Evolutionary conservation across 805 yeast species (phyloP).

Genomic region (Debaryomyces prosopidis): DNA sequence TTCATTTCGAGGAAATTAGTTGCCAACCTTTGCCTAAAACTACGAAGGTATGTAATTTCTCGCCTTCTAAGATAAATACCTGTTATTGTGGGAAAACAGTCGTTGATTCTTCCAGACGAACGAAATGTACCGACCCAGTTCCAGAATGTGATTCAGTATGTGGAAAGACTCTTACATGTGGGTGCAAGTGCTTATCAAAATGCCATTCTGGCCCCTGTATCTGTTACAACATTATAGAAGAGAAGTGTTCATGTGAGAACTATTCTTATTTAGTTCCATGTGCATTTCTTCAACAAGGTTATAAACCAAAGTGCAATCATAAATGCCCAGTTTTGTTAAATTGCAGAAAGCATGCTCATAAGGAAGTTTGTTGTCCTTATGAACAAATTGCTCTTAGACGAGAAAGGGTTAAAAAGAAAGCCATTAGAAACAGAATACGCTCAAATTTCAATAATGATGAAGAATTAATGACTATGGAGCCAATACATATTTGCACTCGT

Average conservation of each 20-base stretch:
- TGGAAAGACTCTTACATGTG: slow-evolving; percentile 65
- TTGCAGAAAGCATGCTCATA: slow-evolving; percentile 81
- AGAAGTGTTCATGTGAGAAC: slow-evolving; percentile 64
- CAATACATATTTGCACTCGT: slow-evolving; percentile 70
- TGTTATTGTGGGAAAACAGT: slow-evolving; percentile 81
- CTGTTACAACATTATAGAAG: slow-evolving; percentile 55
- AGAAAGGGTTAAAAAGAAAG: slow-evolving; percentile 53
- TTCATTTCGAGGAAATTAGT: slow-evolving; percentile 48
- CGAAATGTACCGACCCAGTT: slow-evolving; percentile 70
- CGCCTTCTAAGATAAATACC: slow-evolving; percentile 58
- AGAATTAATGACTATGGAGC: slow-evolving; percentile 62
- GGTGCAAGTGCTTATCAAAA: slow-evolving; percentile 63
- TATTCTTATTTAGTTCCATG: slow-evolving; percentile 65
- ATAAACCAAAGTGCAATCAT: slow-evolving; percentile 60
- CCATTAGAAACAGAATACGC: slow-evolving; percentile 45
- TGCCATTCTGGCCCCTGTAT: slow-evolving; percentile 81
- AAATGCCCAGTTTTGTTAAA: slow-evolving; percentile 74
- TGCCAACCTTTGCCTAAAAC: slow-evolving; percentile 52
- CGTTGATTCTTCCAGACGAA: slow-evolving; percentile 47
- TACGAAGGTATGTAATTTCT: slow-evolving; percentile 51
- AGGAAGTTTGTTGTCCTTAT: slow-evolving; percentile 64
- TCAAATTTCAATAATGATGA: slow-evolving; percentile 38
- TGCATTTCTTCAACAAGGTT: slow-evolving; percentile 49
- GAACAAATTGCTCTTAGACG: slow-evolving; percentile 61
- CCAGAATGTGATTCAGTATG: slow-evolving; percentile 74